These are phyloP conservation scores for Caryocar brasiliense DNA, from an alignment of 441 rosid genomes.

Conservation along the genomic window DNA sequence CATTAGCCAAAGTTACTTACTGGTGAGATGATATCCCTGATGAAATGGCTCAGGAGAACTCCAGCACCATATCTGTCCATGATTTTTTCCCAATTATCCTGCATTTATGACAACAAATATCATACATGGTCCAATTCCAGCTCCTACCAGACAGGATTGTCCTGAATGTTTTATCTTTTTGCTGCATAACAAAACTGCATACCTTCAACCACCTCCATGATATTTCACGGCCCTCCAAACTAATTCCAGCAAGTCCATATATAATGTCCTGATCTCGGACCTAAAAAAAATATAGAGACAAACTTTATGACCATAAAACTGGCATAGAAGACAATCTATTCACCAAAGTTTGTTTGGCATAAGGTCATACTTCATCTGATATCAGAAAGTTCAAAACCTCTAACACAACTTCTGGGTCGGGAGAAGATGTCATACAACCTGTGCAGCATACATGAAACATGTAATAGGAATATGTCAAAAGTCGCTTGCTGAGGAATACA, in stretches of 20 bases:
- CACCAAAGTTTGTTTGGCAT: not conserved
- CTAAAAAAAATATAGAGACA: conserved; percentile 8
- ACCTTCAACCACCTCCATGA: conserved; percentile 41
- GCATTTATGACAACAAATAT: not conserved
- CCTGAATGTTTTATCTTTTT: too few relatives aligned
- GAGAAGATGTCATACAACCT: conserved; percentile 22
- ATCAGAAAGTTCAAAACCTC: conserved; percentile 23
- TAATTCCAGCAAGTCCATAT: conserved; percentile 23
- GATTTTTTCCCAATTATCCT: conserved; percentile 28
- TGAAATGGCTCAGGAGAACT: conserved; percentile 15
- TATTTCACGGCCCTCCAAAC: conserved; percentile 24
- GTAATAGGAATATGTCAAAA: too few relatives aligned
- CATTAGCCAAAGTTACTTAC: conserved; percentile 10
- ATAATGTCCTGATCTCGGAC: conserved; percentile 24
- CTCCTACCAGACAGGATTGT: too few relatives aligned
- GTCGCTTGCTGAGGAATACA: too few relatives aligned
- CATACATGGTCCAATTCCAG: not conserved
- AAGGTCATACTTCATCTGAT: conserved; percentile 22
- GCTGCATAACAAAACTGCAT: too few relatives aligned
- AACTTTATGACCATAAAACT: not conserved
- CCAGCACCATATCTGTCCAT: conserved; percentile 26
- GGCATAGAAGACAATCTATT: not conserved
- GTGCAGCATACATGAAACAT: conserved; percentile 2
- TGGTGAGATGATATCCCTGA: conserved; percentile 14
- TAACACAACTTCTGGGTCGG: conserved; percentile 19